Evolutionary conservation across 176 grass and related monocot genomes (phyloP), one percentile per base, ranked within the genome.

Genomic region (Aegilops umbellulata): DNA sequence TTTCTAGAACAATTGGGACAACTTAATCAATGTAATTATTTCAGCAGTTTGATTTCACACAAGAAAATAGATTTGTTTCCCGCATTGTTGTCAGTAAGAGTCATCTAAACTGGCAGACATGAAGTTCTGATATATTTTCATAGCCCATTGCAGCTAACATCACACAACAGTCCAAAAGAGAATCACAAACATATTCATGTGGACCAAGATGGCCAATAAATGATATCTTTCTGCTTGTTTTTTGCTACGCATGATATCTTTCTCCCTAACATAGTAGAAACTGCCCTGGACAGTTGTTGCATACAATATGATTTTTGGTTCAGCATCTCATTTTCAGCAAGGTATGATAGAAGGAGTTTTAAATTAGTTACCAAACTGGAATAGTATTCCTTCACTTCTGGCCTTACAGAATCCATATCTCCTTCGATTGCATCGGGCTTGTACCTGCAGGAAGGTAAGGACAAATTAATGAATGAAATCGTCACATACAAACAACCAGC

Each of bases 371-470:
- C 97, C 97, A 95, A 83, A 84, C 91, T 95, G 65, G 83, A 88
- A 79, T 98, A 98, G 78, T 95, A 98, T 22, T 92, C 84, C 86
- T 88, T 95, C 65, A 98, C 94, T 77, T 98, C 87, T n/a, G 88
- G 85, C 86, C 92, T 94, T 83, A 98, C 87, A 38, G 97, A 98
- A 82, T 98, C 97, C 93, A 98, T 92, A 77, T 98, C 97, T 49
- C 97, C 97, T 88, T 92, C 95, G 32, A 98, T 64, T n/a, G 80
- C 86, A 63, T 91, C 81, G 62, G 86, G 85, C 51, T 85, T 91
- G 82, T 91, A 88, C 51, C 90, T 91, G 82, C 69, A 65, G 12
- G 4, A 68, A 80, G 68, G 58, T 58, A 81, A 53, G 46, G 53
- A 53, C 19, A 84, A 47, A 76, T 25, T 66, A 84, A 69, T 57